These are phyloP conservation scores for Colletotrichum sp. DNA, from an alignment of 2,329 filamentous ascomycete species.

Conservation along the genomic window DNA sequence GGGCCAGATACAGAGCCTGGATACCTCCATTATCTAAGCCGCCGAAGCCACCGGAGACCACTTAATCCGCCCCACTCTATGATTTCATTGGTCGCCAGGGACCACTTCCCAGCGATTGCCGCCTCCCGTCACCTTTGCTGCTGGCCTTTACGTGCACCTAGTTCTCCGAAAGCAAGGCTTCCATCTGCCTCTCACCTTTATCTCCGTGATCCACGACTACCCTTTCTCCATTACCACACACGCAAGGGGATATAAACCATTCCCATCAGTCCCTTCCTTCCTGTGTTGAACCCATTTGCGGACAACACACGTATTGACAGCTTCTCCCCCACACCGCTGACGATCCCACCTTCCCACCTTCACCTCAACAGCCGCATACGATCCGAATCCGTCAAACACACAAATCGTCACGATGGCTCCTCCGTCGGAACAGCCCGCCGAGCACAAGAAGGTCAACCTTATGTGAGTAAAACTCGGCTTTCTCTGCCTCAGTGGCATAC, in stretches of 20 bases:
- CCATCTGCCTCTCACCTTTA: constrained; percentile 10
- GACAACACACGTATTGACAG: constrained; percentile 3
- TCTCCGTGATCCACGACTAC: constrained; percentile 16
- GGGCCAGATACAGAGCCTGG: constrained; percentile 3
- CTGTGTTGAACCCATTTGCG: not conserved
- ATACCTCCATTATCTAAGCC: constrained; percentile 17
- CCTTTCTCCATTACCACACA: not conserved
- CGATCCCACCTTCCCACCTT: constrained; percentile 12
- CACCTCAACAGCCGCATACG: not conserved
- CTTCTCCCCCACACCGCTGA: constrained; percentile 7
- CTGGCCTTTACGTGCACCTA: constrained; percentile 14
- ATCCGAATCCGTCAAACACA: constrained; percentile 10
- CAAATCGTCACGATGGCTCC: constrained; percentile 67
- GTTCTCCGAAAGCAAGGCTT: constrained; percentile 14
- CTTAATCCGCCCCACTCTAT: constrained; percentile 24
- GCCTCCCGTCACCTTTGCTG: constrained; percentile 12
- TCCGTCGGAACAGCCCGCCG: constrained; percentile 52
- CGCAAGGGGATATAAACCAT: not conserved
- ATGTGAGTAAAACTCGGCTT: constrained; percentile 60
- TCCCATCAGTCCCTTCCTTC: not conserved
- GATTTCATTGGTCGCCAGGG: constrained; percentile 23
- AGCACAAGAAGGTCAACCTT: constrained; percentile 84
- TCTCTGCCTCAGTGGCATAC: not conserved
- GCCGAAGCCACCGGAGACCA: constrained; percentile 11
- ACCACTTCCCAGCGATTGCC: constrained; percentile 12